These are phyloP conservation scores for Aspergillus alliaceus DNA, from an alignment of 2,329 filamentous ascomycete genomes.

Conservation along the genomic window DNA sequence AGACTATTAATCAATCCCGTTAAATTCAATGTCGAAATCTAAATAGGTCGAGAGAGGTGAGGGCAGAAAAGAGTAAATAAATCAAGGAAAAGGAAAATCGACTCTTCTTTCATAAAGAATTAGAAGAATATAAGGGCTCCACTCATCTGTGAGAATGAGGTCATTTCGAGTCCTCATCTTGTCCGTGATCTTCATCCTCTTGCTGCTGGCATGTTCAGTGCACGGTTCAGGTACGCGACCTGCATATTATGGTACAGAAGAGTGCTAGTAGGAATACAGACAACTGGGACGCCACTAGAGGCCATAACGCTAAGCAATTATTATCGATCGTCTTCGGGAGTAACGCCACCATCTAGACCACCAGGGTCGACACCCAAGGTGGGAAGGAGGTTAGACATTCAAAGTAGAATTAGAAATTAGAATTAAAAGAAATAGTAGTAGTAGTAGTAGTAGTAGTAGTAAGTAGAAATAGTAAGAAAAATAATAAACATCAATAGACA, in stretches of 20 bases:
- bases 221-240: constrained; percentile 15
- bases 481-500: background rate
- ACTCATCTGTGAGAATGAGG: background rate
- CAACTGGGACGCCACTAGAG: constrained; percentile 10
- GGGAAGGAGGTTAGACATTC: background rate
- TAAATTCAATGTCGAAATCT: background rate
- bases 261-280: background rate
- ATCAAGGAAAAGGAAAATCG: background rate
- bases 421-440: background rate
- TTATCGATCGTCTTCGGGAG: constrained; percentile 9
- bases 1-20: constrained; percentile 1
- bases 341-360: constrained; percentile 15
- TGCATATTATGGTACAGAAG: background rate
- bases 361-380: no score
- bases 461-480: background rate
- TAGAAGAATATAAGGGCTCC: background rate
- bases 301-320: constrained; percentile 15
- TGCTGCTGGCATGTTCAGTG: constrained; percentile 12
- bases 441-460: background rate
- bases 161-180: constrained; percentile 5
- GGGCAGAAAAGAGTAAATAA: constrained; percentile 5
- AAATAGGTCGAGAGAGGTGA: background rate
- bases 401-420: background rate
- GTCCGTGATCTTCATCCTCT: constrained; percentile 12
- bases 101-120: background rate